Conservation (phyloP, 208 protist genomes). For the Crithidia fasciculata region DNA sequence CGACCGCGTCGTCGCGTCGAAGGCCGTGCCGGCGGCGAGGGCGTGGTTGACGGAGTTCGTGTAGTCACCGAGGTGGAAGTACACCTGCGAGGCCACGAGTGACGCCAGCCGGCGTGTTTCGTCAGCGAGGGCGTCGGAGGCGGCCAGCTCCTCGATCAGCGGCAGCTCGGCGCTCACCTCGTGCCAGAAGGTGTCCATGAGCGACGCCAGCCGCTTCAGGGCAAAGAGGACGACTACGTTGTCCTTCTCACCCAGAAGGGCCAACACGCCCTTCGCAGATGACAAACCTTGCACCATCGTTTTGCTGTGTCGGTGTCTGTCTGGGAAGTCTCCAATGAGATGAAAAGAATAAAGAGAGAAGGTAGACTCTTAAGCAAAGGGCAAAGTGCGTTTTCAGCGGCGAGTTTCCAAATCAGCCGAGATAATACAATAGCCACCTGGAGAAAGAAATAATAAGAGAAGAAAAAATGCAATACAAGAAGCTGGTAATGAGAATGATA, state of each 20-base stretch:
- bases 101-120: constrained; percentile 86
- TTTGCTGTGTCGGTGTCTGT: not conserved
- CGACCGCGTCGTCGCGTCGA: constrained; percentile 89
- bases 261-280: constrained; percentile 83
- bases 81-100: constrained; percentile 95
- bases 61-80: constrained; percentile 98
- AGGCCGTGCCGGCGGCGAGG: constrained; percentile 93
- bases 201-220: constrained; percentile 64
- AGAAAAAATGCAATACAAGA: too few species aligned
- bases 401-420: too few species aligned
- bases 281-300: constrained; percentile 64
- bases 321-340: not conserved
- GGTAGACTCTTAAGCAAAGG: not conserved
- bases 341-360: constrained; percentile 9
- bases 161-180: constrained; percentile 84
- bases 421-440: too few species aligned
- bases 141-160: constrained; percentile 85
- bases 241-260: constrained; percentile 79
- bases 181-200: constrained; percentile 92
- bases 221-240: constrained; percentile 78
- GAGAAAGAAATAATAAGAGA: too few species aligned
- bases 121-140: constrained; percentile 53
- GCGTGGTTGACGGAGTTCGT: constrained; percentile 96
- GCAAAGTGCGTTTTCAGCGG: not conserved
- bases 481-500: too few species aligned